Evolutionary conservation across 2,329 filamentous ascomycete genomes (phyloP).

Genomic region (Mollisiaceae sp.): DNA sequence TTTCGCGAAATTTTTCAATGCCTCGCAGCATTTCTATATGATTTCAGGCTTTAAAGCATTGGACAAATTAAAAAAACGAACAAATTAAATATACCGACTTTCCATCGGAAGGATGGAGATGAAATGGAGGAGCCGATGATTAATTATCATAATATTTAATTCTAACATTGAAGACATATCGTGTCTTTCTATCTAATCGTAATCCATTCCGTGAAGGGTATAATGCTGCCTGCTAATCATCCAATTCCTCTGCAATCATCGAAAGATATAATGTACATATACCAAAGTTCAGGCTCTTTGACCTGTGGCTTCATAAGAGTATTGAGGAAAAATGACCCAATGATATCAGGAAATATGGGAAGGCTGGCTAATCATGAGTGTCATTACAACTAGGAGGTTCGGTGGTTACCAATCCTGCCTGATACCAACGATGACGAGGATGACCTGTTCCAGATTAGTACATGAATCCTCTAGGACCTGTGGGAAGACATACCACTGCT

Average conservation of each 20-base stretch:
- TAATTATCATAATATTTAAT: too few relatives aligned
- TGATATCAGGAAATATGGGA: background rate
- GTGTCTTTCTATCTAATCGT: background rate
- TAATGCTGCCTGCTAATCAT: conserved; percentile 20
- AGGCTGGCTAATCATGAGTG: background rate
- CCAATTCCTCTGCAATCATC: background rate
- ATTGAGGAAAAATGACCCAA: background rate
- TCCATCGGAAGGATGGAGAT: too few relatives aligned
- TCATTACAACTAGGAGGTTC: background rate
- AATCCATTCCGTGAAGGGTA: conserved; percentile 21
- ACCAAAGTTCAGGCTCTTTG: background rate
- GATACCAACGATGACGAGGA: conserved; percentile 27
- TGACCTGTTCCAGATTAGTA: conserved; percentile 20
- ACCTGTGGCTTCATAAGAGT: background rate
- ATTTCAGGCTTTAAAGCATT: too few relatives aligned
- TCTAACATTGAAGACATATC: too few relatives aligned
- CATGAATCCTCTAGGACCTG: background rate
- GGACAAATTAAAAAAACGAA: too few relatives aligned
- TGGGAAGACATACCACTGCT: conserved; percentile 53
- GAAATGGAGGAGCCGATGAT: too few relatives aligned
- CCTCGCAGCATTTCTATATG: too few relatives aligned
- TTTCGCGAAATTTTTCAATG: too few relatives aligned
- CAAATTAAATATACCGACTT: too few relatives aligned
- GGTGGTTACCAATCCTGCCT: conserved; percentile 24
- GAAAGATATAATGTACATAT: conserved; percentile 5